These are phyloP conservation scores for Colletotrichum salicis DNA, from an alignment of 2,329 filamentous ascomycete genomes.

Conservation along the genomic window DNA sequence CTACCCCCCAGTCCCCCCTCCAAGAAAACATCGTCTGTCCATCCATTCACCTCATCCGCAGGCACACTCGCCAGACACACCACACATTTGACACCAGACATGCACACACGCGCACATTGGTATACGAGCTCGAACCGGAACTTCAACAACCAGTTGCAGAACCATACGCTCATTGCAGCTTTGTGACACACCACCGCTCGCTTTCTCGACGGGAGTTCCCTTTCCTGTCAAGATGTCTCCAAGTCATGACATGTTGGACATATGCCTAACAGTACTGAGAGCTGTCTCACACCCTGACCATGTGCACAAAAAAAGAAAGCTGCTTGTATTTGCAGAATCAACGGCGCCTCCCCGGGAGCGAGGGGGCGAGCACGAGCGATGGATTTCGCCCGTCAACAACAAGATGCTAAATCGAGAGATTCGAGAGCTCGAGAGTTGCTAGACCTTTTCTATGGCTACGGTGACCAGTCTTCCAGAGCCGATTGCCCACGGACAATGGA, in stretches of 20 bases:
- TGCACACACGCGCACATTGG: slow-evolving; percentile 11
- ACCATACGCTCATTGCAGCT: not conserved
- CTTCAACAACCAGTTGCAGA: slow-evolving; percentile 13
- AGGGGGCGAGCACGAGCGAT: slow-evolving; percentile 21
- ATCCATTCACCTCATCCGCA: slow-evolving; percentile 12
- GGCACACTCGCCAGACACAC: slow-evolving; percentile 14
- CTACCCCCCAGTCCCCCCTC: slow-evolving; percentile 1
- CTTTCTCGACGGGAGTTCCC: slow-evolving; percentile 1
- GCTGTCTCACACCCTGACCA: slow-evolving; percentile 21
- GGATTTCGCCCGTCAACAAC: not conserved
- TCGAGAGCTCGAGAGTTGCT: not conserved
- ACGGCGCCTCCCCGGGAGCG: slow-evolving; percentile 1
- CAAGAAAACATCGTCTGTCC: slow-evolving; percentile 14
- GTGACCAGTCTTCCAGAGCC: slow-evolving; percentile 23
- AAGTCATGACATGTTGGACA: slow-evolving; percentile 30
- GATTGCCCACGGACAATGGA: slow-evolving; percentile 24
- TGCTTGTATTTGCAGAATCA: slow-evolving; percentile 6
- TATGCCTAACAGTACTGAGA: slow-evolving; percentile 5
- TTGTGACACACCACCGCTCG: slow-evolving; percentile 12
- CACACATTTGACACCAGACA: not conserved
- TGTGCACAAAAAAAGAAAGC: slow-evolving; percentile 17
- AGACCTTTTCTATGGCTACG: not conserved
- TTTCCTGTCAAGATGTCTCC: slow-evolving; percentile 24
- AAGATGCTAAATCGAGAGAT: slow-evolving; percentile 10
- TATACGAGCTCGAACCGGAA: slow-evolving; percentile 16